Conservation (phyloP, 1,284 basidiomycete species). For the Schizophyllum amplum region DNA sequence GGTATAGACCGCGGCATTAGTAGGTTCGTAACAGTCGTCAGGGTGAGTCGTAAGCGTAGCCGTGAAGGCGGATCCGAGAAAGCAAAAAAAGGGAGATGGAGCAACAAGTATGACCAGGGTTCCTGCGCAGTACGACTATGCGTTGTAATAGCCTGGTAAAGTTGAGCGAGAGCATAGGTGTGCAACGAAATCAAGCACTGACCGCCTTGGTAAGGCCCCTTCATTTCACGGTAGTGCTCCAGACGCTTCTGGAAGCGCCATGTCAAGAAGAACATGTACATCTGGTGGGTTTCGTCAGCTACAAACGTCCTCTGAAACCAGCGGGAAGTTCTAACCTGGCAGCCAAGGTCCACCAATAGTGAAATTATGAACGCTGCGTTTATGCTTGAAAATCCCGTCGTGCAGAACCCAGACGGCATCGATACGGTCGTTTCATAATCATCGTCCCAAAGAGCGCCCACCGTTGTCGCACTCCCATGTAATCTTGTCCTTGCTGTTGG, state of each 20-base stretch:
- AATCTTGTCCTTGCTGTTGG: slow-evolving; percentile 56
- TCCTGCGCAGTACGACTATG: slow-evolving; percentile 20
- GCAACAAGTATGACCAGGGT: slow-evolving; percentile 9
- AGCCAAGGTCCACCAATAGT: slow-evolving; percentile 58
- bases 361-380: slow-evolving; percentile 62
- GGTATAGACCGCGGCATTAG: too few relatives aligned
- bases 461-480: slow-evolving; percentile 73
- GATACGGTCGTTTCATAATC: slow-evolving; percentile 32
- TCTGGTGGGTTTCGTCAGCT: slow-evolving; percentile 25
- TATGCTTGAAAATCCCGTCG: slow-evolving; percentile 53
- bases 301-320: slow-evolving; percentile 8
- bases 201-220: slow-evolving; percentile 57
- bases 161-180: slow-evolving; percentile 14
- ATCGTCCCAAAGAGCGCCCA: slow-evolving; percentile 56
- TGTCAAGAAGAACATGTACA: slow-evolving; percentile 67
- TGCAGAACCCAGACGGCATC: slow-evolving; percentile 57
- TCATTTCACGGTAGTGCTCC: slow-evolving; percentile 58
- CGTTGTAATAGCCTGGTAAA: slow-evolving; percentile 37
- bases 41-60: too few relatives aligned
- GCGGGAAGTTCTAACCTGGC: slow-evolving; percentile 45
- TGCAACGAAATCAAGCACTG: slow-evolving; percentile 19
- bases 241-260: slow-evolving; percentile 66
- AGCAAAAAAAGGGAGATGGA: slow-evolving; percentile 12
- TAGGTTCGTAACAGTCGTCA: too few relatives aligned
- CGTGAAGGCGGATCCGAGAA: slow-evolving; percentile 2